These are phyloP conservation scores for Jamesozyma gamospora DNA, from an alignment of 805 yeast genomes.

Conservation along the genomic window DNA sequence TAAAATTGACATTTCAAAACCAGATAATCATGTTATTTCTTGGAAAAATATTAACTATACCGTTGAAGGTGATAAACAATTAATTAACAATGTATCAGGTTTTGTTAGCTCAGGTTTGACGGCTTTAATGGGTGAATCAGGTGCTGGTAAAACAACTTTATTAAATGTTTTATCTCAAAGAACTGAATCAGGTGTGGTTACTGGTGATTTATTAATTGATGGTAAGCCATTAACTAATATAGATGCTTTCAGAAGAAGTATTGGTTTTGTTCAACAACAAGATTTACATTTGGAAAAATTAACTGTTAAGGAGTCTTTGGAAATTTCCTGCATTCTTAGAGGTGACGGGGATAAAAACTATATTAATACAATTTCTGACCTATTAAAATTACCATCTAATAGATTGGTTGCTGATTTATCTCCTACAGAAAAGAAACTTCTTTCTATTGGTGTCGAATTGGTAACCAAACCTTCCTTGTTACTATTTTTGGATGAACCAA, in stretches of 20 bases:
- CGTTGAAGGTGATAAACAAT: slow-evolving; percentile 29
- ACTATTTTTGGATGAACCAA: slow-evolving; percentile 51
- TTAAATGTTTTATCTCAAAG: slow-evolving; percentile 45
- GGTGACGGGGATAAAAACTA: slow-evolving; percentile 27
- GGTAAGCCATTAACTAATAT: slow-evolving; percentile 36
- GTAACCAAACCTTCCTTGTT: slow-evolving; percentile 46
- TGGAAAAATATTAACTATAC: slow-evolving; percentile 56
- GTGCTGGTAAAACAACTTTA: slow-evolving; percentile 56
- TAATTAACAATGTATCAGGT: slow-evolving; percentile 44
- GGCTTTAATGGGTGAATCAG: slow-evolving; percentile 57
- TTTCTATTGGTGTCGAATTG: slow-evolving; percentile 46
- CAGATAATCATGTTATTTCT: slow-evolving; percentile 39
- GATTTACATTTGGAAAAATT: slow-evolving; percentile 43
- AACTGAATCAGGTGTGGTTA: slow-evolving; percentile 43
- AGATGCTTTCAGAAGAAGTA: slow-evolving; percentile 41
- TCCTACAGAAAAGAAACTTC: slow-evolving; percentile 45
- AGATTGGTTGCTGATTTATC: slow-evolving; percentile 44
- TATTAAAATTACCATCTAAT: slow-evolving; percentile 34
- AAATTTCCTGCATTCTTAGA: slow-evolving; percentile 43
- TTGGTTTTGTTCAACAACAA: slow-evolving; percentile 53
- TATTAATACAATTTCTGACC: slow-evolving; percentile 31
- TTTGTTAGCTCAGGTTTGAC: slow-evolving; percentile 61
- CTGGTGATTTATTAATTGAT: slow-evolving; percentile 50
- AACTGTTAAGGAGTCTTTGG: slow-evolving; percentile 45
- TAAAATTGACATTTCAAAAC: neutral